Evolutionary conservation across 768 basidiomycete genomes (phyloP), one percentile per base, ranked within the genome.

Genomic region (Podaxis sp.): DNA sequence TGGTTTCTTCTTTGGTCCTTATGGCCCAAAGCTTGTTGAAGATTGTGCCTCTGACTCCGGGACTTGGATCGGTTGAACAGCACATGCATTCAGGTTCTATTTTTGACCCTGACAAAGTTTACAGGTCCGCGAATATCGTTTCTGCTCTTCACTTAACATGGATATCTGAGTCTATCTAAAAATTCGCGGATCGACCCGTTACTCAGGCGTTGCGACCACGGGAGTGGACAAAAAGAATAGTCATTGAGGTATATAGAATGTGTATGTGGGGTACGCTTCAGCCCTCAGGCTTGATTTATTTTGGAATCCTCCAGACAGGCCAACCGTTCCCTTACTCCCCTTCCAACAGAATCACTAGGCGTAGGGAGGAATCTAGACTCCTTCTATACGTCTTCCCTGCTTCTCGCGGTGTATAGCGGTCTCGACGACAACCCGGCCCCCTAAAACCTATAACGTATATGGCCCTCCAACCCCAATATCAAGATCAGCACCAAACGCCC

Each of bases 401-500:
- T 56, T 62, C 46, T 62, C 38, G 29, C 56, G 25, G 46, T 50
- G 43, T 40, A 37, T 49, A 56, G 46, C 37, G 54, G 54, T 15
- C 43, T 40, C 50, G 24, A 51, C 61, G 43, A 62, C 61, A 19
- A 19, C 9, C 25, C 25, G 43, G 46, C 22, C 33, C 61, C 51
- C 47, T 52, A 46, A 51, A 29, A 55, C 46, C 47, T 8, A 40
- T 62, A 46, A 40, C 61, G 25, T 38, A 50, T 40, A 62, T 62
- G 61, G 54, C 54, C 15, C 38, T 50, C 27, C 61, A 55, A 40
- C 46, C 54, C 46, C 55, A 62, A 56, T 43, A 56, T 62, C 61
- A 62, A 51, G 71, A 73, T 72, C 69, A 69, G 71, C 73, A 72
- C 73, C 75, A 72, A 63, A 71, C 61, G 59, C 33, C 67, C 67